A percentile compares a stretch with the other conserved stretches of the same genome.
Conservation (phyloP, 169 alveolate species). For the Cyclospora cayetanensis region DNA sequence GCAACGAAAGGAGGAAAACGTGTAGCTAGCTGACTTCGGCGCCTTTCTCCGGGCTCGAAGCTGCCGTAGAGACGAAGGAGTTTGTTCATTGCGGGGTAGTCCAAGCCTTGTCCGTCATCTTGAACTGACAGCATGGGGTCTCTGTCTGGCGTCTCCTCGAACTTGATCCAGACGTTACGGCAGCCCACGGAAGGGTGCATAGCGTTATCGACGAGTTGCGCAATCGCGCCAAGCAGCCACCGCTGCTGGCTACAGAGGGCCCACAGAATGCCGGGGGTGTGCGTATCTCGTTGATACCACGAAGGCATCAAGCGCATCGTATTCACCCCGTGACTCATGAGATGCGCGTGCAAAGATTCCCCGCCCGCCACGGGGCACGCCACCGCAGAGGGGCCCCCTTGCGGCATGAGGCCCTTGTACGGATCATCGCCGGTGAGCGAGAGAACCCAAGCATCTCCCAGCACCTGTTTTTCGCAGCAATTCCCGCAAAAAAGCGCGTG, state of each 20-base stretch:
- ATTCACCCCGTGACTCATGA: constrained; percentile 57
- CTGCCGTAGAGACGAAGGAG: constrained; percentile 69
- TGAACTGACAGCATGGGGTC: constrained; percentile 70
- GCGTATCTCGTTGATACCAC: constrained; percentile 70
- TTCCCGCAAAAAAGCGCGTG: neutral
- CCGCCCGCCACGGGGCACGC: constrained; percentile 59
- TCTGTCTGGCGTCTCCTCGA: constrained; percentile 72
- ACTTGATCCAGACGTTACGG: constrained; percentile 59
- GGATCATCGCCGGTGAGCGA: constrained; percentile 72
- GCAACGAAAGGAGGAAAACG: too few species aligned
- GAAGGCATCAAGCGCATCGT: constrained; percentile 71
- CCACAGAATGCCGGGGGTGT: constrained; percentile 72
- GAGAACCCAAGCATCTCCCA: constrained; percentile 71
- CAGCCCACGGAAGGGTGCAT: constrained; percentile 71
- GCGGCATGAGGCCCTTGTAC: constrained; percentile 65
- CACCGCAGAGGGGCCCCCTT: constrained; percentile 37
- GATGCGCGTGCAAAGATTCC: constrained; percentile 53
- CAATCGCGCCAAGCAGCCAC: constrained; percentile 69
- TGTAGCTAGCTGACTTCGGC: too few species aligned
- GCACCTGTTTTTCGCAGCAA: too few species aligned
- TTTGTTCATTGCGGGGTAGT: constrained; percentile 73
- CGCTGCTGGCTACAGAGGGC: constrained; percentile 73
- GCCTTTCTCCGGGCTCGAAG: constrained; percentile 72
- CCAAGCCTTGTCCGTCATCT: constrained; percentile 72
- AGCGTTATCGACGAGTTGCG: constrained; percentile 71